Conservation (phyloP, 1,284 basidiomycete species). For the Naganishia albida region DNA sequence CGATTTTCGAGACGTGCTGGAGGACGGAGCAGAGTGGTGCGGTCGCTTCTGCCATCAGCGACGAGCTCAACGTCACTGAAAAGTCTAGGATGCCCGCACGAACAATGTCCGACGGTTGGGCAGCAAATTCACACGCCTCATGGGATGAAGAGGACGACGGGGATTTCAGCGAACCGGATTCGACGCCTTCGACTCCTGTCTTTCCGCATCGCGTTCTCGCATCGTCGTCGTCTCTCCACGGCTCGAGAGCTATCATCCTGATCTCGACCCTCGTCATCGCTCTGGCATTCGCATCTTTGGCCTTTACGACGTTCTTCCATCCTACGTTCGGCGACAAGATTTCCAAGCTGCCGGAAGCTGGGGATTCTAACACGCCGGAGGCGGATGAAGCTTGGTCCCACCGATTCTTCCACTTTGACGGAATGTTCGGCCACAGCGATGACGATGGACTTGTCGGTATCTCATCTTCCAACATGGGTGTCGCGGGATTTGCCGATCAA, state of each 20-base stretch:
- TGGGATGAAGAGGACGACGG: conserved; percentile 3
- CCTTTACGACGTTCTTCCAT: conserved; percentile 24
- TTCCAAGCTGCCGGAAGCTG: conserved; percentile 13
- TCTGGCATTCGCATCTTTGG: conserved; percentile 12
- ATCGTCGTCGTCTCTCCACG: neutral
- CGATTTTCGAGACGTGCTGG: conserved; percentile 15
- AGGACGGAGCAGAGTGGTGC: neutral
- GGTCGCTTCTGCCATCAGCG: neutral
- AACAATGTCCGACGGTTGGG: neutral
- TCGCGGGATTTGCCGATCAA: neutral
- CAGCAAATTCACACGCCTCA: neutral
- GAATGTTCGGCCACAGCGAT: conserved; percentile 14
- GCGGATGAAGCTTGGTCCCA: conserved; percentile 2
- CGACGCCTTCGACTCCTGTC: conserved; percentile 14
- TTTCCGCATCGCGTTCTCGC: conserved; percentile 8
- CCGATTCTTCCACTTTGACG: conserved; percentile 15
- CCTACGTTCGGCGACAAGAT: conserved; percentile 21
- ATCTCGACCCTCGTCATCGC: conserved; percentile 26
- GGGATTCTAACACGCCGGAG: neutral
- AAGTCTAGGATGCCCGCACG: neutral
- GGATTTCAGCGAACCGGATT: conserved; percentile 19
- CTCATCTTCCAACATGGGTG: neutral
- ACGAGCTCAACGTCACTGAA: neutral
- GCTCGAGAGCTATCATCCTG: conserved; percentile 12
- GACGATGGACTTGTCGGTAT: conserved; percentile 24